Percentiles rank a stretch among this genome's conserved stretches.
phyloP scores from a whole-genome alignment of 805 yeast genomes.

The Wickerhamiella australiensis region DNA sequence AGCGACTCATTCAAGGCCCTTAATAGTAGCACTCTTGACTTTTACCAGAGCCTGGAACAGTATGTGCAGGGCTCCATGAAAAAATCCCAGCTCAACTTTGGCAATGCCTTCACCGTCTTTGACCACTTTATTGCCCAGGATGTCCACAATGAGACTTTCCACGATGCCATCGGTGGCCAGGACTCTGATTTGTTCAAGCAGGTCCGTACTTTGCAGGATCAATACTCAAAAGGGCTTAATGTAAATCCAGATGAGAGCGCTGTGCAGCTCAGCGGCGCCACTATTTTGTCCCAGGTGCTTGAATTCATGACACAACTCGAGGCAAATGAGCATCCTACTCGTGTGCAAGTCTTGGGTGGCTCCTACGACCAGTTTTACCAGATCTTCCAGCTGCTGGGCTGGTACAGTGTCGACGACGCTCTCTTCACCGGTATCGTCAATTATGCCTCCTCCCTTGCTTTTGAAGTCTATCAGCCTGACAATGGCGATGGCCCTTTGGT shows the following conservation, averaged over 20 bases:
- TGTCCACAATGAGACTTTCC: constrained; percentile 34
- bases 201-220: constrained; percentile 32
- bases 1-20: constrained; percentile 27
- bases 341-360: constrained; percentile 35
- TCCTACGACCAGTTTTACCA: constrained; percentile 37
- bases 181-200: constrained; percentile 23
- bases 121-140: constrained; percentile 34
- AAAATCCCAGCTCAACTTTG: constrained; percentile 29
- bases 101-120: constrained; percentile 32
- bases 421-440: constrained; percentile 38
- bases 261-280: constrained; percentile 35
- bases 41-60: constrained; percentile 30
- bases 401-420: constrained; percentile 28
- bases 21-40: constrained; percentile 31
- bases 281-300: constrained; percentile 31
- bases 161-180: constrained; percentile 26
- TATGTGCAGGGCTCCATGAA: constrained; percentile 21
- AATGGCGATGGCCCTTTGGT: constrained; percentile 28
- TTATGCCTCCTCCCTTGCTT: constrained; percentile 37
- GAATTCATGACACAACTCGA: constrained; percentile 31
- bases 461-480: constrained; percentile 29
- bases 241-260: constrained; percentile 25
- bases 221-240: constrained; percentile 32
- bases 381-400: constrained; percentile 29
- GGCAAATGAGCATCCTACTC: constrained; percentile 27